Base-by-base conservation (phyloP, 495 filamentous ascomycete species). In the Podospora pseudoanserina region DNA sequence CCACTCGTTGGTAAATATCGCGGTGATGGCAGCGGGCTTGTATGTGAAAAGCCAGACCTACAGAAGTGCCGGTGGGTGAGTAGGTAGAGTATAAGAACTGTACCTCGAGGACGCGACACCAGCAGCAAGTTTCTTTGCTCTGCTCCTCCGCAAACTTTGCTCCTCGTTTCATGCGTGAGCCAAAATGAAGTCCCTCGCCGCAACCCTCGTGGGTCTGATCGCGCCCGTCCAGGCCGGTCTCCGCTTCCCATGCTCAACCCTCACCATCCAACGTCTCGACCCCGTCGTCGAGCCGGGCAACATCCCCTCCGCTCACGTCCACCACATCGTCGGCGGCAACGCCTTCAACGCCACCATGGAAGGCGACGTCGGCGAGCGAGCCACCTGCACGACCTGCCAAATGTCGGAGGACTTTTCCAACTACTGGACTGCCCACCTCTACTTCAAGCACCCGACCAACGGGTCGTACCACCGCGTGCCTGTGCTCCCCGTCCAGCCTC, bases 321-420 rank as follows among this genome's bases (percentile, higher is more conserved):
- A 84, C 67, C 79, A 82, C 54, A 81, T 84, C 26, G 80, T 82
- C 2, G 82, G 82, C 58, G 82, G 82, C 60, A 82, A 84, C 74
- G 79, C 78, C 58, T 84, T 84, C 76, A 81, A 82, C 65, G 79
- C 79, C 28, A 77, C 80, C 32, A 83, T 83, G 82, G 75, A 80
- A 19, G 80, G 79, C n/a, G 82, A 84, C 49, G 76, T 83, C n/a
- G 78, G 79, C 9, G 76, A 75, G 71, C 65, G 76, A 61, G 80
- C 74, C 13, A 80, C 70, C 19, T 75, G 73, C 60, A 75, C 73
- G 4, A 75, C 73, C 5, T 75, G 73, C 70, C 67, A 71, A 30
- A 69, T 75, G 65, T 28, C 69, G 15, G 73, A 75, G 18, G 71
- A 75, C 39, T 71, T 73, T 49, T 73, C 71, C 65, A 75, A 75